Evolutionary conservation across 2,329 filamentous ascomycete genomes (phyloP), one percentile per base, ranked within the genome.

Genomic region (Lizonia empirigonia): DNA sequence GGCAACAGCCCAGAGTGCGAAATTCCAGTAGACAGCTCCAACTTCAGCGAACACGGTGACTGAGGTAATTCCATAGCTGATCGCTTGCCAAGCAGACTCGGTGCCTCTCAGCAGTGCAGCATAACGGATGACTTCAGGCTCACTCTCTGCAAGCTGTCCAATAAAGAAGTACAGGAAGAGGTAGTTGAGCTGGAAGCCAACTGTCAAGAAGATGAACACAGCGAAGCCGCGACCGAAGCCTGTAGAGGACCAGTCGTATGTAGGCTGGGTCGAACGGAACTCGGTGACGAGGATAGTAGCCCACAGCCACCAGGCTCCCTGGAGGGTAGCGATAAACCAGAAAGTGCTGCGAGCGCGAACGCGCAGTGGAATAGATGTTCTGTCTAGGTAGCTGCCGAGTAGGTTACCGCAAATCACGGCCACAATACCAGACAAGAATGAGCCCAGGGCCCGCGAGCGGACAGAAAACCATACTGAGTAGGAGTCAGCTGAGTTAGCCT

Each of bases 241-340:
- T 0, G 74, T 55, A 55, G 80, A 80, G 0, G 67, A 62, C 88
- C 88, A 91, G 68, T 91, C 88, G 59, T 83, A 87, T 0, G 78
- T 81, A 0, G 87, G 86, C 15, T 77, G 73, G 0, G 80, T 82
- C 9, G 74, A 69, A 13, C 77, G 77, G 67, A 84, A 90, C 23
- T 82, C 76, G 0, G 85, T 85, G 0, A 85, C 85, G 2, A 88
- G 70, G 2, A 90, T 72, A 0, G 86, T 88, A 0, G 81, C 82
- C 87, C 88, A 91, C 3, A 84, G 76, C 87, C 88, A 91, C 82
- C 85, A 89, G 0, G 77, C 85, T 0, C 87, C 87, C 60, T 89
- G 86, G 0, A 87, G 61, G 0, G 78, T 73, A 13, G 80, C 75
- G 34, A 86, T 79, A 3, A 75, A 49, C 53, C 73, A 76, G 60